phyloP scores from a whole-genome alignment of 257 asterid genomes.

The Marsdenia floribunda region DNA sequence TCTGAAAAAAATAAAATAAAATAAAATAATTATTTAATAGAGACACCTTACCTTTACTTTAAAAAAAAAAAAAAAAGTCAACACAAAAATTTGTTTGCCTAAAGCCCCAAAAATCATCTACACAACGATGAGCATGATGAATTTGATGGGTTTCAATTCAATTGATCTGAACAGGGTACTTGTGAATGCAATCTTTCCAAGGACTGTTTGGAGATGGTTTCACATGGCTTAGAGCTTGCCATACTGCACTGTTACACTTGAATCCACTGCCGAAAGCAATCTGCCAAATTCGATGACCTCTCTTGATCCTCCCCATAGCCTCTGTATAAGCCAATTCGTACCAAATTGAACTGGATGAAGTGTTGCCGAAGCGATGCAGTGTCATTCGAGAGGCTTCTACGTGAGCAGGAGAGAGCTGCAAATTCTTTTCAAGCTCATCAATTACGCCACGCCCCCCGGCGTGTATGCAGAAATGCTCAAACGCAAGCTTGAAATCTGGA shows the following conservation, averaged over 20 bases:
- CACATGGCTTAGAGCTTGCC: constrained; percentile 35
- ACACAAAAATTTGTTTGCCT: no score
- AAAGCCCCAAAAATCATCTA: no score
- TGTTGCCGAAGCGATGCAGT: constrained; percentile 42
- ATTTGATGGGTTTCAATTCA: no score
- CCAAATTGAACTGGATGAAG: constrained; percentile 50
- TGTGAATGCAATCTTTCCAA: constrained; percentile 35
- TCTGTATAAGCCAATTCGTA: constrained; percentile 39
- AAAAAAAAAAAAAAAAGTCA: no score
- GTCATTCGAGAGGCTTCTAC: constrained; percentile 41
- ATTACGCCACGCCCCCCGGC: constrained; percentile 45
- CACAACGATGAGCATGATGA: no score
- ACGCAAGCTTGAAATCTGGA: constrained; percentile 38
- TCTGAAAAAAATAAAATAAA: no score
- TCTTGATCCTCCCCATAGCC: constrained; percentile 36
- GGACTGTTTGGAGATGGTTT: constrained; percentile 33
- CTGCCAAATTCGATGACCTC: constrained; percentile 42
- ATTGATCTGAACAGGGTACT: constrained; percentile 27
- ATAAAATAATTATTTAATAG: no score
- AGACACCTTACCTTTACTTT: no score
- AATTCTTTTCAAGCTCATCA: constrained; percentile 36
- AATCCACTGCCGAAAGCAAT: constrained; percentile 49
- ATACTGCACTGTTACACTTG: constrained; percentile 47
- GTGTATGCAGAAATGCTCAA: constrained; percentile 44
- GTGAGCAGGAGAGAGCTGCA: constrained; percentile 25